A percentile compares a stretch with the other conserved stretches of the same genome.
phyloP scores from a whole-genome alignment of 1,284 basidiomycete species.

The Volvariella surrecta region DNA sequence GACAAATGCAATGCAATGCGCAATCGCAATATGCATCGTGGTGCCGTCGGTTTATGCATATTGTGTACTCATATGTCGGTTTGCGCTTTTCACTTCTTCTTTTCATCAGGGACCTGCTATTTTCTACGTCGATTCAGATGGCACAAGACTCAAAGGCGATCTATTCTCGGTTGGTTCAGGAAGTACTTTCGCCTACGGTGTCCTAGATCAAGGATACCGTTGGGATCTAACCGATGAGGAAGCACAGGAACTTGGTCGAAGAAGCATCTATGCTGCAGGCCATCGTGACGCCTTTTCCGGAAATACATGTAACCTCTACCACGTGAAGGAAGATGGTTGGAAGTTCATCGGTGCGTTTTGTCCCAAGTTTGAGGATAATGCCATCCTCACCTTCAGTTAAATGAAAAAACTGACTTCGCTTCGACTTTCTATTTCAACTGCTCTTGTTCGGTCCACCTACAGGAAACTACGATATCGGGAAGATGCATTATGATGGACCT shows the following conservation, averaged over 20 bases:
- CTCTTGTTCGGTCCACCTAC: conserved; percentile 5
- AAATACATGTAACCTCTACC: conserved; percentile 94
- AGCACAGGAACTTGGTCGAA: conserved; percentile 88
- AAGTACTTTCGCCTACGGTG: conserved; percentile 97
- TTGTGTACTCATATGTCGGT: background rate
- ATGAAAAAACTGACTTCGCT: too few species aligned
- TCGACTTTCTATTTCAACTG: background rate
- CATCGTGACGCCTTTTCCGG: conserved; percentile 98
- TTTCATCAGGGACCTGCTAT: conserved; percentile 76
- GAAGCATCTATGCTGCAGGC: conserved; percentile 96
- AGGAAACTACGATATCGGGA: conserved; percentile 79
- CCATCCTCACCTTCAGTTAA: too few species aligned
- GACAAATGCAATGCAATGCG: too few species aligned
- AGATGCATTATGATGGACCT: conserved; percentile 80
- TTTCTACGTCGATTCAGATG: conserved; percentile 98
- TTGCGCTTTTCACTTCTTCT: background rate
- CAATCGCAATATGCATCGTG: background rate
- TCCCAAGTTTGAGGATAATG: too few species aligned
- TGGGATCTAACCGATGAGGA: conserved; percentile 95
- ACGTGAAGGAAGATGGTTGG: conserved; percentile 94
- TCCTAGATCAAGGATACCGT: conserved; percentile 92
- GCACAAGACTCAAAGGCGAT: conserved; percentile 91
- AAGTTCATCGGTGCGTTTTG: conserved; percentile 73
- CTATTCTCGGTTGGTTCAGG: conserved; percentile 98
- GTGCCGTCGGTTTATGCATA: background rate